phyloP scores from a whole-genome alignment of 768 basidiomycete genomes.

The Gloeostereum incarnatum region DNA sequence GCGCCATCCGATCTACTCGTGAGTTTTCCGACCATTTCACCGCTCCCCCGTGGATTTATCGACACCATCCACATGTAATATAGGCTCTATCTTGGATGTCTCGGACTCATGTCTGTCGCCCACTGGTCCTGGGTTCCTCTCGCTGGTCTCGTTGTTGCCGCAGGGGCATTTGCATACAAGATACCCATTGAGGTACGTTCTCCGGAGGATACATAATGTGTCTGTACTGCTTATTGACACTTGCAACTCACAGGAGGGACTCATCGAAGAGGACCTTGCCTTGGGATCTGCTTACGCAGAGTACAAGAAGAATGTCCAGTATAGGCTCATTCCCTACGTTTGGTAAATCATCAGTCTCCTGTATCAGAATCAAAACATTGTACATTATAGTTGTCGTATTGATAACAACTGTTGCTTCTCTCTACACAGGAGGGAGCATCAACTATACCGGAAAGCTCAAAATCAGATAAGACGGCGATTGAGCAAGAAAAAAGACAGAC shows the following conservation, averaged over 20 bases:
- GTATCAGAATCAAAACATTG: no score
- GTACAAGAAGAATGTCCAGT: slow-evolving; percentile 18
- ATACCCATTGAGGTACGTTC: slow-evolving; percentile 22
- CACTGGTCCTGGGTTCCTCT: slow-evolving; percentile 26
- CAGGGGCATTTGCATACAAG: slow-evolving; percentile 18
- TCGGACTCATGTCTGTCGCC: slow-evolving; percentile 14
- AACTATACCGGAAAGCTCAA: no score
- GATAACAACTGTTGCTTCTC: no score
- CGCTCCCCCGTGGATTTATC: no score
- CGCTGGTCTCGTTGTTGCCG: slow-evolving; percentile 13
- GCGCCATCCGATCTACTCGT: slow-evolving; percentile 27
- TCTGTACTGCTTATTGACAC: neutral
- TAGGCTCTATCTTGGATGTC: slow-evolving; percentile 15
- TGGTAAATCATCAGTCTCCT: slow-evolving; percentile 10
- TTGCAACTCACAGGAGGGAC: slow-evolving; percentile 15
- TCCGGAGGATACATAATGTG: neutral
- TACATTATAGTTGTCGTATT: no score
- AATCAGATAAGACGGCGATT: no score
- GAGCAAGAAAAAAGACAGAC: no score
- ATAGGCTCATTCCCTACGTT: slow-evolving; percentile 19
- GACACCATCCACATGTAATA: slow-evolving; percentile 3
- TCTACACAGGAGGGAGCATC: no score
- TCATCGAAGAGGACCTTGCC: slow-evolving; percentile 15
- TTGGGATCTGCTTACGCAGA: slow-evolving; percentile 16
- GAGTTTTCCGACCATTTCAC: slow-evolving; percentile 6